Evolutionary conservation across 2,329 filamentous ascomycete species (phyloP), one percentile per base, ranked within the genome.

Genomic region (Dactylellina leptospora): DNA sequence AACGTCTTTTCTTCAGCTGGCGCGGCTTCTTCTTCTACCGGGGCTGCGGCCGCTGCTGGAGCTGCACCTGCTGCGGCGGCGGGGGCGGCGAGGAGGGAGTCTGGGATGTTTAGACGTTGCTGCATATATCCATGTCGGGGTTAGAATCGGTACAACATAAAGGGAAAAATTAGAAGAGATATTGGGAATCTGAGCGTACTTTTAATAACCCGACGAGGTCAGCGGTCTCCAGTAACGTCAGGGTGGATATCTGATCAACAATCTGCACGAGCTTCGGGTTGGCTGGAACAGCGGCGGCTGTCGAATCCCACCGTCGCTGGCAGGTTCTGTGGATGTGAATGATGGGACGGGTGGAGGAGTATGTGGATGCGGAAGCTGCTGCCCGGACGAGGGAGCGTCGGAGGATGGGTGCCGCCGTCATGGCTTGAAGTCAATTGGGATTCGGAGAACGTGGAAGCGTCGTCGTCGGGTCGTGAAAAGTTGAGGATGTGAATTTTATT

Each of bases 161-260:
- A 36, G 9, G 28, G 20, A 42, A n/a, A 36, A 4, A 45, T 28
- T 8, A 36, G 18, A 38, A 30, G 38, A 9, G 44, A 40, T 40
- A 27, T 13, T 18, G 22, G 47, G 4, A 5, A 56, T 53, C 30
- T 11, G 42, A 55, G 48, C 79, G 59, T 82, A 97, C 95, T 90
- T 99, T 99, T 80, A 99, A 84, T 82, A 88, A 92, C 60, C 93
- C 88, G 60, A 99, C 95, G 72, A 99, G 85, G 80, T 97, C 95
- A 68, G 96, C 93, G 38, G 95, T 99, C 86, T 99, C 96, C 78
- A 99, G 84, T 69, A 99, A 85, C 45, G 93, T 99, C 86, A 99
- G 89, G 86, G 95, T 89, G 83, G 93, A 96, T 82, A 99, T 99
- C 83, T 99, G 93, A 81, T 99, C 93, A 79, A 99, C 95, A 79